Evolutionary conservation across 2,329 filamentous ascomycete species (phyloP).

Genomic region (Diaporthe helianthi): DNA sequence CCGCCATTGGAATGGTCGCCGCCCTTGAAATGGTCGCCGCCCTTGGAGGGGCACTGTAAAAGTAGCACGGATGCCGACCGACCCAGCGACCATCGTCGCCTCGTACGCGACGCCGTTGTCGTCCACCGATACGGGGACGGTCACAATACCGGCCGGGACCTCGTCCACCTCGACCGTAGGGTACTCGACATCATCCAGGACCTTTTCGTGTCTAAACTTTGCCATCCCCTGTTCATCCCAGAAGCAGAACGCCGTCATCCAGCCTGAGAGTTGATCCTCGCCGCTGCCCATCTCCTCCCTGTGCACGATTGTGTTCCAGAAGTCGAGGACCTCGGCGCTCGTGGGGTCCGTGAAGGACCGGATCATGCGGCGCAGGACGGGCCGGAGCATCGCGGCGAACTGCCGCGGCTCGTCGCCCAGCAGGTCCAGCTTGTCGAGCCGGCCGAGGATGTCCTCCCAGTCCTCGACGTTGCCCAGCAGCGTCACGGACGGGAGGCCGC

Average conservation of each 20-base stretch:
- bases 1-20: too few relatives aligned
- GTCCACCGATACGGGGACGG: background rate
- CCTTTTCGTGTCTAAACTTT: background rate
- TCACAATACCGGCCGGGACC: background rate
- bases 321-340: constrained; percentile 40
- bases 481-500: constrained; percentile 57
- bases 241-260: constrained; percentile 34
- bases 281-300: background rate
- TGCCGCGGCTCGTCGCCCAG: constrained; percentile 46
- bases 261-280: constrained; percentile 19
- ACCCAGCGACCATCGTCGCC: background rate
- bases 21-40: too few relatives aligned
- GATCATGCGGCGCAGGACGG: constrained; percentile 49
- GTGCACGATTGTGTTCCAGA: constrained; percentile 44
- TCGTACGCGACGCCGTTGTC: background rate
- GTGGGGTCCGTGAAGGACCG: constrained; percentile 44
- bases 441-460: constrained; percentile 45
- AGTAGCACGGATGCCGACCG: background rate
- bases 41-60: too few relatives aligned
- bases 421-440: constrained; percentile 46
- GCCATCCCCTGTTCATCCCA: constrained; percentile 30
- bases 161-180: background rate
- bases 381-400: constrained; percentile 46
- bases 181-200: background rate
- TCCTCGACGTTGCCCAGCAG: constrained; percentile 52